These are phyloP conservation scores for Jatropha podagrica DNA, from an alignment of 441 rosid species.

Conservation along the genomic window DNA sequence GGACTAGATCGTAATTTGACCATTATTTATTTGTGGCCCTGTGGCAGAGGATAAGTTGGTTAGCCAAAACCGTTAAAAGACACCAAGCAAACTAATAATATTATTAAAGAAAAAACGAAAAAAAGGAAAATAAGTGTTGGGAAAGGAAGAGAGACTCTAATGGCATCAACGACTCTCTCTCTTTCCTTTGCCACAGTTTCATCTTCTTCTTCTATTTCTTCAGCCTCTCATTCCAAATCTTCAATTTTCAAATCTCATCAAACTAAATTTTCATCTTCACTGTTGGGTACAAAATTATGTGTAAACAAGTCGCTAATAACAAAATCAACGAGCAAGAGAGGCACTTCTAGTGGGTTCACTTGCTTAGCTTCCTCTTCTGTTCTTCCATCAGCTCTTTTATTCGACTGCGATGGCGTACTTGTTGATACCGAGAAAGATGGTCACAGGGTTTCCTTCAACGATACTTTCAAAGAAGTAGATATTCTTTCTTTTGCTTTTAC, in stretches of 20 bases:
- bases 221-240: slow-evolving; percentile 17
- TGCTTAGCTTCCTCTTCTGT: slow-evolving; percentile 47
- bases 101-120: not conserved
- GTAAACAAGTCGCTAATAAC: slow-evolving; percentile 18
- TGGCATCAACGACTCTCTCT: slow-evolving; percentile 30
- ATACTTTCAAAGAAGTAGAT: slow-evolving; percentile 72
- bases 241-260: slow-evolving; percentile 16
- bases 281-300: slow-evolving; percentile 26
- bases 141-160: not conserved
- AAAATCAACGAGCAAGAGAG: slow-evolving; percentile 18
- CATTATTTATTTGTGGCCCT: slow-evolving; percentile 13
- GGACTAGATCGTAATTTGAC: too few species aligned
- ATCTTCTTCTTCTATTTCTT: slow-evolving; percentile 14
- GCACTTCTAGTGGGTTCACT: slow-evolving; percentile 22
- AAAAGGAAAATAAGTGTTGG: not conserved
- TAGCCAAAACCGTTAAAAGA: slow-evolving; percentile 20
- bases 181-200: slow-evolving; percentile 35
- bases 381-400: slow-evolving; percentile 80
- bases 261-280: slow-evolving; percentile 26
- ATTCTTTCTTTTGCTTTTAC: not conserved
- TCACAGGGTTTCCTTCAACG: slow-evolving; percentile 90
- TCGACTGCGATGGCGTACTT: slow-evolving; percentile 95
- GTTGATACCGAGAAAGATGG: slow-evolving; percentile 98
- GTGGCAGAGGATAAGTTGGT: slow-evolving; percentile 20
- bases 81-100: not conserved